These are phyloP conservation scores for Gentiana macrophylla DNA, from an alignment of 257 asterid species.

Conservation along the genomic window DNA sequence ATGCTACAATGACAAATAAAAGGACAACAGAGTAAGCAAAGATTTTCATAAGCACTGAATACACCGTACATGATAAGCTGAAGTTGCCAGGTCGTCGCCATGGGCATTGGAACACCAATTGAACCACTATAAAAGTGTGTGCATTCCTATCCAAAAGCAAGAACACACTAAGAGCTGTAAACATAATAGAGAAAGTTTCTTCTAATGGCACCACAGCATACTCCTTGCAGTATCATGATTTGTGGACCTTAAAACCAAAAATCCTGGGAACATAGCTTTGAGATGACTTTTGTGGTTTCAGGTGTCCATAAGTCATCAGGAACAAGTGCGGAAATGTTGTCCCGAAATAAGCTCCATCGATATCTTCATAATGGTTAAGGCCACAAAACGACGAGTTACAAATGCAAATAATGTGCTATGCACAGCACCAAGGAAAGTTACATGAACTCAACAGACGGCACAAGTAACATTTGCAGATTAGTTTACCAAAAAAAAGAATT, in stretches of 20 bases:
- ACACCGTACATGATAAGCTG: too few relatives aligned
- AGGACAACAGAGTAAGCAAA: too few relatives aligned
- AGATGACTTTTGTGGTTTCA: conserved; percentile 77
- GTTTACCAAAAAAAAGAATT: too few relatives aligned
- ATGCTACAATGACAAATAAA: too few relatives aligned
- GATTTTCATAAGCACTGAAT: too few relatives aligned
- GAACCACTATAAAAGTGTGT: background rate
- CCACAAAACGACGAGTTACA: background rate
- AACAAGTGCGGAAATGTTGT: conserved; percentile 70
- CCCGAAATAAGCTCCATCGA: conserved; percentile 50
- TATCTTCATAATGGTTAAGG: conserved; percentile 29
- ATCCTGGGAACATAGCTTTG: conserved; percentile 84
- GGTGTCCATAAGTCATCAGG: conserved; percentile 91
- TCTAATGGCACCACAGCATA: background rate
- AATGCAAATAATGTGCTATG: too few relatives aligned
- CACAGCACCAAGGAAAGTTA: too few relatives aligned
- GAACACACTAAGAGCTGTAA: background rate
- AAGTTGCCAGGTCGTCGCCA: too few relatives aligned
- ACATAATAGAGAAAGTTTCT: background rate
- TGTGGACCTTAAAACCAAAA: conserved; percentile 91
- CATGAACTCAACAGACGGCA: too few relatives aligned
- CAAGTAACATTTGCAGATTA: too few relatives aligned
- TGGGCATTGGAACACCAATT: background rate
- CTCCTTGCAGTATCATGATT: conserved; percentile 30
- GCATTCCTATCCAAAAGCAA: background rate